Evolutionary conservation across 2,329 filamentous ascomycete genomes (phyloP).

Genomic region (Rutstroemia sp.): DNA sequence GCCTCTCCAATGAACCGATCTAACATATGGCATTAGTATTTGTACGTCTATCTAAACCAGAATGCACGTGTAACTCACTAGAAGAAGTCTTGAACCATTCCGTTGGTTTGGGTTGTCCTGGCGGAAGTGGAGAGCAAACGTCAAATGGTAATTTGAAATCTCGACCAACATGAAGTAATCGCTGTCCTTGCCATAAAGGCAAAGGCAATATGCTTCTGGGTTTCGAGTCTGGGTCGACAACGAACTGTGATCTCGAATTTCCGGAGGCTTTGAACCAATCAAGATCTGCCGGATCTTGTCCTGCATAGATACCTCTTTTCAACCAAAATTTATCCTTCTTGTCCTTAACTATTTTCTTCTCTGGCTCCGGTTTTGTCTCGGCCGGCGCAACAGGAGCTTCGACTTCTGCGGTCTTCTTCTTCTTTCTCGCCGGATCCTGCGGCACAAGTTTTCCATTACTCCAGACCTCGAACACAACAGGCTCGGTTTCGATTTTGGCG

Average conservation of each 20-base stretch:
- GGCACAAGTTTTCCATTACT: constrained; percentile 56
- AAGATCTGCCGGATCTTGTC: constrained; percentile 48
- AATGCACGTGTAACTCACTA: constrained; percentile 49
- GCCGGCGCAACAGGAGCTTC: constrained; percentile 23
- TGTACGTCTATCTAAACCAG: neutral
- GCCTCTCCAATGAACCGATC: constrained; percentile 89
- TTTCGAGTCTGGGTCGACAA: constrained; percentile 35
- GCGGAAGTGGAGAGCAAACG: constrained; percentile 78
- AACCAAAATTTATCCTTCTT: constrained; percentile 48
- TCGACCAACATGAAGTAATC: constrained; percentile 61
- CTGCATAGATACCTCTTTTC: constrained; percentile 76
- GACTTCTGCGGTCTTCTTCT: constrained; percentile 28
- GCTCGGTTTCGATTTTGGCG: constrained; percentile 48
- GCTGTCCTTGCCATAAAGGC: constrained; percentile 72
- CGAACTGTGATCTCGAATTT: constrained; percentile 10
- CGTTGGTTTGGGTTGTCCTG: constrained; percentile 82
- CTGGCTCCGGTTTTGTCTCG: neutral
- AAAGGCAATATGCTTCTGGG: constrained; percentile 58
- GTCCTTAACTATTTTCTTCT: constrained; percentile 18
- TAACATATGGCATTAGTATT: constrained; percentile 32
- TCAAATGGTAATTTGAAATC: constrained; percentile 89
- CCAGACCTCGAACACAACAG: constrained; percentile 53
- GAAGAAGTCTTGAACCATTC: constrained; percentile 90
- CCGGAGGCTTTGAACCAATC: constrained; percentile 22
- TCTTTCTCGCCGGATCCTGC: constrained; percentile 29